Evolutionary conservation across 805 yeast genomes (phyloP), one percentile per base, ranked within the genome.

Genomic region (Myxozyma mucilagina): DNA sequence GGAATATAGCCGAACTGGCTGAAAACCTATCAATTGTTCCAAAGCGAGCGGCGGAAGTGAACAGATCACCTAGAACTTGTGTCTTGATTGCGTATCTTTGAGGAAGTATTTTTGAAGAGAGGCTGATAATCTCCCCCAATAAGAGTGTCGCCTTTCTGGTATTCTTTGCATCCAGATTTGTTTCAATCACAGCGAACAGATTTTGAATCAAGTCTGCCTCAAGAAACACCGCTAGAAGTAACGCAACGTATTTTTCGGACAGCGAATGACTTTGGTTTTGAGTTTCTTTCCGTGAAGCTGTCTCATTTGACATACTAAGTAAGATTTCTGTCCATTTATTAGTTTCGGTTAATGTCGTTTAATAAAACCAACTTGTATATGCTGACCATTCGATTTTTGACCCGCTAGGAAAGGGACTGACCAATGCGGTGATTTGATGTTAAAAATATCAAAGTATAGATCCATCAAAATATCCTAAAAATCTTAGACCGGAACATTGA

Each of bases 381-480:
- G 24, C 63, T 7, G 29, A 60, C 61, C 45, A 6, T 68, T 68
- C 18, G 66, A 59, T 38, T 66, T 56, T 31, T 70, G 66, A 13
- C 74, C 75, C 10, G 74, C 75, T 24, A 69, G 48, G 55, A 68
- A 73, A n/a, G 75, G 68, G 13, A 73, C 65, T 1, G 73, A 62
- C 87, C 88, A 84, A 0, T 87, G 82, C 18, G 87, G 73, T 0
- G 84, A 77, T 68, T 79, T 78, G 13, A 89, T 83, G 59, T 86
- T 75, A 47, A 94, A 76, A 3, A 87, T 75, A 68, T 88, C 92
- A 47, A 86, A 79, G 44, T 92, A 78, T 1, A 91, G 78, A 68
- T 90, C 96, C 65, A 93, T 75, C 16, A 92, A 71, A 34, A 84
- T 82, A 39, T 83, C 85, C 44, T 89, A 82, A 29, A 74, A 34